Conservation (phyloP, 495 filamentous ascomycete genomes). For the Entonaema liquescens region DNA sequence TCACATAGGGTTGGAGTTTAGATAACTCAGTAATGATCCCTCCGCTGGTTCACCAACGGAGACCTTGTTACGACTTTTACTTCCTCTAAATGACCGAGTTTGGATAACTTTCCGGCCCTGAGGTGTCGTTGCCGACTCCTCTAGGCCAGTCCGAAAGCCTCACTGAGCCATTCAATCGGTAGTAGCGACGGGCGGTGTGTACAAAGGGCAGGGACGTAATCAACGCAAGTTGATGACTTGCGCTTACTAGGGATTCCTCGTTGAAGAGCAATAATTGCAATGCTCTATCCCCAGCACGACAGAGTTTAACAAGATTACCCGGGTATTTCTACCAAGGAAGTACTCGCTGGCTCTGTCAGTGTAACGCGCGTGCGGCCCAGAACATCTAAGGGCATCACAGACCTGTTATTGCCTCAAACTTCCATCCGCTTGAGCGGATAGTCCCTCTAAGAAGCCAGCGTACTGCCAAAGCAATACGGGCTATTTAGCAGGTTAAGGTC, state of each 20-base stretch:
- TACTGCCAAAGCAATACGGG: slow-evolving; percentile 14
- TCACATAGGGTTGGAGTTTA: not conserved
- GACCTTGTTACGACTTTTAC: slow-evolving; percentile 81
- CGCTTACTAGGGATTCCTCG: slow-evolving; percentile 79
- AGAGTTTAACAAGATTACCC: slow-evolving; percentile 81
- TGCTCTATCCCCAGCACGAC: slow-evolving; percentile 80
- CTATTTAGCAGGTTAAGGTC: slow-evolving; percentile 13
- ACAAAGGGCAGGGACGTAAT: slow-evolving; percentile 79
- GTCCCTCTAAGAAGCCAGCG: slow-evolving; percentile 12
- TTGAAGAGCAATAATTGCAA: slow-evolving; percentile 85
- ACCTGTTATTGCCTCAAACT: slow-evolving; percentile 15
- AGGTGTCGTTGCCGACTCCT: slow-evolving; percentile 70
- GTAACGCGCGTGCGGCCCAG: slow-evolving; percentile 51
- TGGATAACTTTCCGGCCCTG: slow-evolving; percentile 74
- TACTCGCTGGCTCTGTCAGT: slow-evolving; percentile 77
- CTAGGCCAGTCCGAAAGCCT: slow-evolving; percentile 74
- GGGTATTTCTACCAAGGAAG: slow-evolving; percentile 74
- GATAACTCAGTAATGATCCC: slow-evolving; percentile 11
- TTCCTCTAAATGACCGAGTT: slow-evolving; percentile 80
- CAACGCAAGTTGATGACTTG: slow-evolving; percentile 77
- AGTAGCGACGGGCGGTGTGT: slow-evolving; percentile 73
- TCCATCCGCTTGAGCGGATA: slow-evolving; percentile 14
- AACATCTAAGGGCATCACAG: slow-evolving; percentile 14
- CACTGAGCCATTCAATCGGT: slow-evolving; percentile 80
- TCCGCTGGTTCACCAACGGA: slow-evolving; percentile 74